Conservation (phyloP, 306 rosid genomes). For the Quercus dentata region DNA sequence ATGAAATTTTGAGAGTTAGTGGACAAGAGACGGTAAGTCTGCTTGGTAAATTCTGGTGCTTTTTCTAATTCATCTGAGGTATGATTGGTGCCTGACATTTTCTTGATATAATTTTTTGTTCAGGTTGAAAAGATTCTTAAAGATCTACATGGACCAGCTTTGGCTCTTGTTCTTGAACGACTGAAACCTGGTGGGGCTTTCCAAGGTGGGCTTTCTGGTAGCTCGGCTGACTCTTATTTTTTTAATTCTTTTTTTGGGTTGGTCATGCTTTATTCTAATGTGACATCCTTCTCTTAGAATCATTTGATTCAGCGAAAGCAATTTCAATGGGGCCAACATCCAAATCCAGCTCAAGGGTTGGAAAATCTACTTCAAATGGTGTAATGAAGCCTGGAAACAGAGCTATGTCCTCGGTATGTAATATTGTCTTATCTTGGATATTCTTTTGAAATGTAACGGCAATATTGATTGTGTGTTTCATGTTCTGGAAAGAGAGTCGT, state of each 20-base stretch:
- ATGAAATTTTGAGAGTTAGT: conserved; percentile 84
- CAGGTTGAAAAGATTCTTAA: conserved; percentile 75
- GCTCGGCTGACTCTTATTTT: background rate
- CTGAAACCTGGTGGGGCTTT: conserved; percentile 55
- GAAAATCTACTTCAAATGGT: conserved; percentile 70
- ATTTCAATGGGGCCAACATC: conserved; percentile 52
- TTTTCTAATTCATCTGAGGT: conserved; percentile 15
- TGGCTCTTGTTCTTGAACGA: conserved; percentile 70
- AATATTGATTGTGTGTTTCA: conserved; percentile 19
- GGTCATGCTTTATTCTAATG: conserved; percentile 15
- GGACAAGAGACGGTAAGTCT: conserved; percentile 70
- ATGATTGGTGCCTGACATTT: conserved; percentile 8
- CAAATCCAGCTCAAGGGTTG: conserved; percentile 58
- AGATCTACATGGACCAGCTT: conserved; percentile 87
- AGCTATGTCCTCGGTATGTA: conserved; percentile 63
- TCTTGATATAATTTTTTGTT: conserved; percentile 12
- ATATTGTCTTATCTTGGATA: background rate
- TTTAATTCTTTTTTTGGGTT: conserved; percentile 6
- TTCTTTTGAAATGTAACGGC: background rate
- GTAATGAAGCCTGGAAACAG: conserved; percentile 77
- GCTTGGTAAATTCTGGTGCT: background rate
- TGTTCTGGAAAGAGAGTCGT: conserved; percentile 50
- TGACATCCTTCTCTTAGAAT: conserved; percentile 35
- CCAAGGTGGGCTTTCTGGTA: conserved; percentile 54
- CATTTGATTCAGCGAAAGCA: conserved; percentile 58